Evolutionary conservation across 768 basidiomycete species (phyloP).

Genomic region (Tricholoma hemisulphureum): DNA sequence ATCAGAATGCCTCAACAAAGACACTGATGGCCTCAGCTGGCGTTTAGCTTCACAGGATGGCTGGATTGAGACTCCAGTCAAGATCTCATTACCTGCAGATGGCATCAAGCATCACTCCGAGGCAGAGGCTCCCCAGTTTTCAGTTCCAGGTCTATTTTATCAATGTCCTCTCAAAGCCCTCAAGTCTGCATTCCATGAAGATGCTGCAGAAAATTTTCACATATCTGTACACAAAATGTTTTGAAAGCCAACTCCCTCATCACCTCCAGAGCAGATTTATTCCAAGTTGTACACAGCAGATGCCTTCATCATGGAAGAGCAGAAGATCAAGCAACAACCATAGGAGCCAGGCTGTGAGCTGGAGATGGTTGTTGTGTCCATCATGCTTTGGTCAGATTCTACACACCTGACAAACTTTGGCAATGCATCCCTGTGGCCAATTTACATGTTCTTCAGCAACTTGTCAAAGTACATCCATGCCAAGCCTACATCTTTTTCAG

Average conservation of each 20-base stretch:
- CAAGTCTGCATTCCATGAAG: neutral
- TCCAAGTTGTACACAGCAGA: no score
- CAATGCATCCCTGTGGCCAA: constrained; percentile 21
- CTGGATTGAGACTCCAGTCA: constrained; percentile 22
- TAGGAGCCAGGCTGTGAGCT: no score
- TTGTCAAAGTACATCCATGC: constrained; percentile 16
- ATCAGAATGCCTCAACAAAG: constrained; percentile 14
- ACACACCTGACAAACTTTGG: constrained; percentile 32
- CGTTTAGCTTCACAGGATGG: constrained; percentile 8
- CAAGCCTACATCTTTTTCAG: constrained; percentile 6
- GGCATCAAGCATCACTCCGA: constrained; percentile 17
- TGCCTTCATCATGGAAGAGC: neutral
- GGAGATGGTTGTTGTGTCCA: no score
- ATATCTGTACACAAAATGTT: neutral
- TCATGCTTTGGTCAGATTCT: no score
- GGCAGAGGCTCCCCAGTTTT: neutral
- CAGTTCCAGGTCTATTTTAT: neutral
- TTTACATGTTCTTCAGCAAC: constrained; percentile 18
- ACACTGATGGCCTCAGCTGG: neutral
- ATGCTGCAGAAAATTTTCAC: neutral
- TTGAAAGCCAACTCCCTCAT: constrained; percentile 7
- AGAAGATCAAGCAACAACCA: no score
- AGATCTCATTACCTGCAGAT: constrained; percentile 20
- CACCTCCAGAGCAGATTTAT: no score
- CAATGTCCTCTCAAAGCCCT: neutral